Evolutionary conservation across 2,329 filamentous ascomycete species (phyloP).

Genomic region (Pyricularia sp.): DNA sequence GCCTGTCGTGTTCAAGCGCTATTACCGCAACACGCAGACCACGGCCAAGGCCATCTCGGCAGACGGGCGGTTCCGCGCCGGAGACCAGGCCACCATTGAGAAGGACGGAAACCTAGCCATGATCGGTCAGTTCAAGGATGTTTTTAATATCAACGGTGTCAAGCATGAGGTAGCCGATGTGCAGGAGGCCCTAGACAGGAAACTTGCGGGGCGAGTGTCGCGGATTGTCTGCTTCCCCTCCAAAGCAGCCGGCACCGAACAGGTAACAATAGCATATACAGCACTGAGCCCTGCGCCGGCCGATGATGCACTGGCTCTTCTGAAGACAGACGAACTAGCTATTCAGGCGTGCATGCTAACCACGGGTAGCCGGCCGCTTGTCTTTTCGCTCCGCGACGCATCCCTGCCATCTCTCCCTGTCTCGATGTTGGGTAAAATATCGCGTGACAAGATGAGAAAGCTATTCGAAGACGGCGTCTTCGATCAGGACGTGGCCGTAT

Average conservation of each 20-base stretch:
- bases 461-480: background rate
- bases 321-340: background rate
- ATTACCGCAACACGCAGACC: slow-evolving; percentile 84
- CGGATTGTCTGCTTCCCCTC: too few relatives aligned
- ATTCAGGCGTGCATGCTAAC: background rate
- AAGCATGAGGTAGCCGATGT: too few relatives aligned
- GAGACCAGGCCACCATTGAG: slow-evolving; percentile 59
- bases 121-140: slow-evolving; percentile 55
- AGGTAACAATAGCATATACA: too few relatives aligned
- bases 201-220: too few relatives aligned
- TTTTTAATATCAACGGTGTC: too few relatives aligned
- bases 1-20: slow-evolving; percentile 71
- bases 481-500: background rate
- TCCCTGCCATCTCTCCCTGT: background rate
- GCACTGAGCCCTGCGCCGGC: background rate
- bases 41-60: slow-evolving; percentile 72
- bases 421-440: background rate
- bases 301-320: background rate
- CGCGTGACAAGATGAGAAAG: background rate
- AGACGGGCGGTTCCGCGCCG: slow-evolving; percentile 96
- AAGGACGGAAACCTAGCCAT: slow-evolving; percentile 64
- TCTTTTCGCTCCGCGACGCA: background rate
- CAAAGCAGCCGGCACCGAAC: too few relatives aligned
- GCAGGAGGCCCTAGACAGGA: too few relatives aligned
- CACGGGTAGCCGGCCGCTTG: background rate